Evolutionary conservation across 2,329 filamentous ascomycete genomes (phyloP).

Genomic region (Talaromyces sp.): DNA sequence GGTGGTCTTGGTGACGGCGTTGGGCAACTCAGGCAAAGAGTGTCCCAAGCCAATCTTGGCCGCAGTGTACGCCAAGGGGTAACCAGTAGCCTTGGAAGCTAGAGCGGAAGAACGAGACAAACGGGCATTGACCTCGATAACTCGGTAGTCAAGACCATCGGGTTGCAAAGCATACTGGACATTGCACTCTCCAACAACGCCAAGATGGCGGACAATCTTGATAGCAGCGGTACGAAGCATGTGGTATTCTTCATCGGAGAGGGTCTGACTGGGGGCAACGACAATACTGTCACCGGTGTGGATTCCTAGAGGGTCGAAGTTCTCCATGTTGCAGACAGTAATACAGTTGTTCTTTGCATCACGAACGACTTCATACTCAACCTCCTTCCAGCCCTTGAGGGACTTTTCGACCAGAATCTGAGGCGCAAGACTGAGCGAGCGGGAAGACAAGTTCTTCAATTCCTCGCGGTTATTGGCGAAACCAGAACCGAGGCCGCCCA

Average conservation of each 20-base stretch:
- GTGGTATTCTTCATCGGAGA: constrained; percentile 98
- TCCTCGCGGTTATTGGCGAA: constrained; percentile 95
- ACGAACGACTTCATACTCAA: constrained; percentile 96
- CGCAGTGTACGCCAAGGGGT: constrained; percentile 93
- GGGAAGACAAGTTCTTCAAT: constrained; percentile 86
- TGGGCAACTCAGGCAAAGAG: constrained; percentile 90
- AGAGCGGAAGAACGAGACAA: constrained; percentile 94
- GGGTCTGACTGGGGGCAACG: constrained; percentile 91
- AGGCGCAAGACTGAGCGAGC: constrained; percentile 86
- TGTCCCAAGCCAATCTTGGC: constrained; percentile 98
- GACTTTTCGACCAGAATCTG: constrained; percentile 98
- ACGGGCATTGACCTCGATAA: constrained; percentile 98
- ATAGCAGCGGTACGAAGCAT: constrained; percentile 97
- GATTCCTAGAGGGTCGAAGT: constrained; percentile 95
- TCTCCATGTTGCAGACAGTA: constrained; percentile 98
- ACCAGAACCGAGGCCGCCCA: constrained; percentile 92
- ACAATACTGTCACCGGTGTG: constrained; percentile 99
- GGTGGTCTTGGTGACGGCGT: constrained; percentile 96
- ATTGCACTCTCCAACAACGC: constrained; percentile 97
- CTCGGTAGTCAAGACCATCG: constrained; percentile 94
- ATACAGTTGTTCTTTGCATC: constrained; percentile 99
- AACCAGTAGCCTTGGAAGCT: constrained; percentile 96
- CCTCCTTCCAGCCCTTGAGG: constrained; percentile 98
- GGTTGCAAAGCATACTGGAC: constrained; percentile 97
- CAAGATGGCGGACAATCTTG: constrained; percentile 96